Evolutionary conservation across 192 early-diverging fungal species (phyloP).

Genomic region (Coemansia sp.): DNA sequence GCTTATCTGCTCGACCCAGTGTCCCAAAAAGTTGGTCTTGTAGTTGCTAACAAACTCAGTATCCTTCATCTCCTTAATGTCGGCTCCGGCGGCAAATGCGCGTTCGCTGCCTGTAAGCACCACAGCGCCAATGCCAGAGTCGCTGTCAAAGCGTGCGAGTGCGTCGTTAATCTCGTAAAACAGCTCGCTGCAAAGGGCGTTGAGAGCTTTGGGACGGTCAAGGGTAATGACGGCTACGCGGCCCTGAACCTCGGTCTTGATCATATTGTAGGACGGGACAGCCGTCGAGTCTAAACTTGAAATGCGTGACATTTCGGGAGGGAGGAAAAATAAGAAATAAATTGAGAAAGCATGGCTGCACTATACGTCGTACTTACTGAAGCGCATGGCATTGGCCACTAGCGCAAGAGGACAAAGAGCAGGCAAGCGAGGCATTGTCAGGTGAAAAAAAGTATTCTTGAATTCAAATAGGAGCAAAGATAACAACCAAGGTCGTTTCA

Average conservation of each 20-base stretch:
- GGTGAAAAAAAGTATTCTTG: background rate
- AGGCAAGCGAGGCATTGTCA: conserved; percentile 23
- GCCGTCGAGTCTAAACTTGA: conserved; percentile 28
- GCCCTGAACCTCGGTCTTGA: conserved; percentile 69
- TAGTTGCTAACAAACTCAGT: conserved; percentile 85
- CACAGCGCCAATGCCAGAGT: conserved; percentile 79
- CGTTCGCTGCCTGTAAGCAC: conserved; percentile 94
- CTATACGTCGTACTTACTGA: conserved; percentile 15
- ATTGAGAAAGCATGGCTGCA: background rate
- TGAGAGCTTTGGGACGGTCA: conserved; percentile 94
- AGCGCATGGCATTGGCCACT: conserved; percentile 12
- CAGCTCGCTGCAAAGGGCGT: conserved; percentile 90
- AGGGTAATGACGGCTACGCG: conserved; percentile 87
- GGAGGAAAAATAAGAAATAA: background rate
- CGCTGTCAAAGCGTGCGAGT: conserved; percentile 70
- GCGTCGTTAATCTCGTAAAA: conserved; percentile 92
- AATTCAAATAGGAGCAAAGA: too few species aligned
- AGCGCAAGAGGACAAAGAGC: background rate
- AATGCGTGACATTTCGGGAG: background rate
- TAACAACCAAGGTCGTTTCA: background rate
- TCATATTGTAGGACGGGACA: conserved; percentile 38
- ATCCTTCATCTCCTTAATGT: conserved; percentile 98
- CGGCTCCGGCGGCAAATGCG: conserved; percentile 98
- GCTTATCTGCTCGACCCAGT: conserved; percentile 89
- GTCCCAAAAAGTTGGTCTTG: conserved; percentile 85